Evolutionary conservation across 202 grass and related monocot species (phyloP), one percentile per base, ranked within the genome.

Genomic region (Hordeum pubiflorum): DNA sequence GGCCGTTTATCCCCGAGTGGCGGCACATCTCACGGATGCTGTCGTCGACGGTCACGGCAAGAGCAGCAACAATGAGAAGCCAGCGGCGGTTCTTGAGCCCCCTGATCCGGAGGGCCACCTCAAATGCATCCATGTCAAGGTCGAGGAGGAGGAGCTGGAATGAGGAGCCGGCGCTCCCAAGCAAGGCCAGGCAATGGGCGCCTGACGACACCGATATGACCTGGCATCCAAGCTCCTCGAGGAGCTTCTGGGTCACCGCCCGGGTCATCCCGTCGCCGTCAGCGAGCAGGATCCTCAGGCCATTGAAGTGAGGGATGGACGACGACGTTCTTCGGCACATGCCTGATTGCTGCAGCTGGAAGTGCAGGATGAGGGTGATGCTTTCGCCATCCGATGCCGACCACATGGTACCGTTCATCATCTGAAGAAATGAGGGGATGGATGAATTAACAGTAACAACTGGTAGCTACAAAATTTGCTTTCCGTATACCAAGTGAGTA

Each of bases 381-480:
- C 64, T 81, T 78, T 87, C 58, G 21, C 70, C 82, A 0, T 94
- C 81, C 1, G 37, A 21, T 21, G 83, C 60, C 11, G 65, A 86
- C 81, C 89, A 79, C 68, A 89, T 86, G 62, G 80, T 87, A 2
- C 87, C 89, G 11, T 88, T 88, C 92, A 92, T 91, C 79, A 94
- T 79, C 92, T 94, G 84, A 67, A 59, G 62, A 63, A 60, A 82
- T 34, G 75, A 13, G 7, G 6, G 18, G 18, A n/a, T 4, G 2
- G 26, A 11, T 22, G 20, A 21, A 73, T 55, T 55, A 32, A 32
- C 29, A 26, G 24, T 26, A 55, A 22, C 50, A 57, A 74, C 17
- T 1, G 17, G 2, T 7, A 32, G 24, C 26, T 54, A 3, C 40
- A 27, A 9, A 48, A 29, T 6, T 12, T 27, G 0, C 26, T 52